phyloP scores from a whole-genome alignment of 306 rosid genomes.

The Senna tora region DNA sequence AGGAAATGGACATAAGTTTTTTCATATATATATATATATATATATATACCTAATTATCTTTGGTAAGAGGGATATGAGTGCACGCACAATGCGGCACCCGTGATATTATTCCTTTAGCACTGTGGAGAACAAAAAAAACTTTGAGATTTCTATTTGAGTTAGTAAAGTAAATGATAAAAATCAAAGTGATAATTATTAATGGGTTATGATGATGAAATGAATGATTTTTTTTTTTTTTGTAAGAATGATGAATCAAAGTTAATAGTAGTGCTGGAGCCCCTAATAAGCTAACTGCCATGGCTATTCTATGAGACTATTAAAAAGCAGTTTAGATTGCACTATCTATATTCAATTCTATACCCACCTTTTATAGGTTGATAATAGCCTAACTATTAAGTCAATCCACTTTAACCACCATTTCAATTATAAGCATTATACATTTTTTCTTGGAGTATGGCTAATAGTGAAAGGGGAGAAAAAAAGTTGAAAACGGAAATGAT shows the following conservation, averaged over 20 bases:
- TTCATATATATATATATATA: no score
- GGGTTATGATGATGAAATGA: no score
- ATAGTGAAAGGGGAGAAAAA: not conserved
- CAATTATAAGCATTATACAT: slow-evolving; percentile 3
- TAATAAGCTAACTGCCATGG: not conserved
- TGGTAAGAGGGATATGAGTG: not conserved
- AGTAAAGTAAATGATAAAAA: no score
- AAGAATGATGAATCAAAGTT: no score
- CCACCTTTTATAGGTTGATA: slow-evolving; percentile 22
- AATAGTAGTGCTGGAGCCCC: not conserved
- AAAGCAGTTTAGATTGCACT: slow-evolving; percentile 19
- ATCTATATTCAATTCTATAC: no score
- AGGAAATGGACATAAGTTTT: no score
- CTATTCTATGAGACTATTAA: not conserved
- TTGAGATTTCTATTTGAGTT: slow-evolving; percentile 6
- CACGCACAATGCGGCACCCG: slow-evolving; percentile 25
- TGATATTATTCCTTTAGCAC: not conserved
- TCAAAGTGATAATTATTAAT: no score
- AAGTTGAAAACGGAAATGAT: not conserved
- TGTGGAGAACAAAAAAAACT: slow-evolving; percentile 26
- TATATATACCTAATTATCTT: no score
- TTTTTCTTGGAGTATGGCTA: not conserved
- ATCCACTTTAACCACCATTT: slow-evolving; percentile 15
- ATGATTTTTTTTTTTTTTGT: no score
- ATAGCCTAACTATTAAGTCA: slow-evolving; percentile 35